Percentiles rank a stretch among this genome's conserved stretches.
phyloP scores from a whole-genome alignment of 208 protist species.

The Lotmaria passim region DNA sequence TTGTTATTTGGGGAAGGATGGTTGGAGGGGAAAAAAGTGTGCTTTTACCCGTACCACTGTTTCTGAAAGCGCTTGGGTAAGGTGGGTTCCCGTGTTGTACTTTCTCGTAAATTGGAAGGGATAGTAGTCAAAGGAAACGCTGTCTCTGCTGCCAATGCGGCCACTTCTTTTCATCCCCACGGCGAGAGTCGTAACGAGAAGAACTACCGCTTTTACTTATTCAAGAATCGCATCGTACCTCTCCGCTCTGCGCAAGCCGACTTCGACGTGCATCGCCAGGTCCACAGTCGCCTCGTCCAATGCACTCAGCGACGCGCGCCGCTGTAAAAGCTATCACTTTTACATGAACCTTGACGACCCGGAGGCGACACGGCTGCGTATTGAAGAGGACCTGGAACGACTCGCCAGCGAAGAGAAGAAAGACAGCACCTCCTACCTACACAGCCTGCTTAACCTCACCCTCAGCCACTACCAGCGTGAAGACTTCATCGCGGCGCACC shows the following conservation, averaged over 20 bases:
- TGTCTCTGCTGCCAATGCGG: too few species aligned
- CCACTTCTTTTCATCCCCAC: too few species aligned
- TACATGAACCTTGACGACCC: slow-evolving; percentile 83
- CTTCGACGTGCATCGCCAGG: background rate
- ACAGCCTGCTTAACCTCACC: slow-evolving; percentile 73
- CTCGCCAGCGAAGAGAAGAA: slow-evolving; percentile 55
- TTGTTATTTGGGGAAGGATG: too few species aligned
- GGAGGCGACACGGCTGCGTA: slow-evolving; percentile 66
- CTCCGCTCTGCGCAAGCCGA: too few species aligned
- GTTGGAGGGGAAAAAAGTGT: too few species aligned
- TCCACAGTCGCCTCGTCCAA: background rate
- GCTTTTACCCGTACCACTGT: too few species aligned
- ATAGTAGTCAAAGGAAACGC: too few species aligned
- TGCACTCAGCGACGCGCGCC: slow-evolving; percentile 13
- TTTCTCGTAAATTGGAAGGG: too few species aligned
- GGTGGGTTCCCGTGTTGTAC: too few species aligned
- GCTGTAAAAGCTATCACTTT: slow-evolving; percentile 67
- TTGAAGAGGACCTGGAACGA: slow-evolving; percentile 59
- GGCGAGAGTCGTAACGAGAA: background rate
- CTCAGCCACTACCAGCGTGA: slow-evolving; percentile 68
- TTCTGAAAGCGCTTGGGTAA: too few species aligned
- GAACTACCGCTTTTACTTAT: too few species aligned
- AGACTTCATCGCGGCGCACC: slow-evolving; percentile 65
- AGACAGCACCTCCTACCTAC: slow-evolving; percentile 66
- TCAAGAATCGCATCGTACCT: background rate